Evolutionary conservation across 306 rosid species (phyloP), one percentile per base, ranked within the genome.

Genomic region (Rosa rugosa): DNA sequence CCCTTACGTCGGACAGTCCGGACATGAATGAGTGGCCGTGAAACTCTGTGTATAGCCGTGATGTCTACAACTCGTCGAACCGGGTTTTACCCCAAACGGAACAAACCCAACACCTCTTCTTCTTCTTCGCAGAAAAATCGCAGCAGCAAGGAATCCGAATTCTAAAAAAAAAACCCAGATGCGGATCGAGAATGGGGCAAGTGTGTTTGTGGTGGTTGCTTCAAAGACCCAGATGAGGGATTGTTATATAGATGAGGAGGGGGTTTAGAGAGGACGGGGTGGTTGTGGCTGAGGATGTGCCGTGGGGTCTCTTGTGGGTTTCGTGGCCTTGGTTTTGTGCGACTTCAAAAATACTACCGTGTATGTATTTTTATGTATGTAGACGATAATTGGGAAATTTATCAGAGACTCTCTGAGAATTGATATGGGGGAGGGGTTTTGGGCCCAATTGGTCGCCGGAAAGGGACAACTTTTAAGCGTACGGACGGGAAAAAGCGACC

Each of bases 1-100:
- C 90, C 98, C 92, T 81, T 85, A 27, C 97, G 97, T 81, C 96
- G 93, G 67, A 86, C 88, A 72, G 94, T 1, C 74, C 84, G 94
- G 96, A 85, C 98, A 95, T 95, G 97, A 86, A 80, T 11, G 49
- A 91, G 83, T 50, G 72, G 73, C 79, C 93, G 97, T 78, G 75
- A 75, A 81, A 40, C 91, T 84, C 93, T 84, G 91, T 54, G 87
- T 90, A 91, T 80, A 93, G 98, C 99, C 99, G 99, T 95, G 98
- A 95, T 95, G 94, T 89, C 90, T 80, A 79, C 99, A 95, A 89
- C 84, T 80, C 71, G 80, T 87, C 90, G 42, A 84, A 27, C 76
- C 97, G 97, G 99, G 98, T 77, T 56, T 84, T 83, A 85, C 89
- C 97, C 97, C 87, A 74, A 3, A 63, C 25, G 51, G 47, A 42